A percentile compares a stretch with the other conserved stretches of the same genome.
These are phyloP conservation scores for Syncephalastrum racemosum DNA, from an alignment of 371 early-diverging fungal genomes.

Conservation along the genomic window DNA sequence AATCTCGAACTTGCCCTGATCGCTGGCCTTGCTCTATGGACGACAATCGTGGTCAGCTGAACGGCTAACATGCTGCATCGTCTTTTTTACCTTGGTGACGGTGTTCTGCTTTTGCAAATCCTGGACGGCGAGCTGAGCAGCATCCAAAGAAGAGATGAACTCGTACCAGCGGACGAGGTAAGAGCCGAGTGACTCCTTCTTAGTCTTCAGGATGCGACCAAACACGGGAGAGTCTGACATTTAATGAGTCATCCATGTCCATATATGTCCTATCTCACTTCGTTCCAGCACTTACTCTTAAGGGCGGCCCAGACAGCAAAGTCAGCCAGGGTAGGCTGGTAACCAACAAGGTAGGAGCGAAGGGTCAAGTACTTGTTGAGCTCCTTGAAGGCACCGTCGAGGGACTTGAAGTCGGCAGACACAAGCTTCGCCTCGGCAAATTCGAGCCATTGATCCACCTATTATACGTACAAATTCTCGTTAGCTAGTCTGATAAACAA, in stretches of 20 bases:
- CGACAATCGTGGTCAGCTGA: neutral
- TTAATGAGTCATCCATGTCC: constrained; percentile 7
- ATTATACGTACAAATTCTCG: neutral
- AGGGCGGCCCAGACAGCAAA: constrained; percentile 87
- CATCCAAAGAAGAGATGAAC: constrained; percentile 65
- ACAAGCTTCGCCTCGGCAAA: constrained; percentile 60
- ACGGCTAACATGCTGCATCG: neutral
- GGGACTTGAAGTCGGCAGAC: constrained; percentile 70
- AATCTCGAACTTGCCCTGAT: constrained; percentile 96
- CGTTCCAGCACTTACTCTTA: constrained; percentile 47
- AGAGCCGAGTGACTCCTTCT: constrained; percentile 65
- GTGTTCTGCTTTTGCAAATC: constrained; percentile 52
- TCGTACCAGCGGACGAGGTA: constrained; percentile 86
- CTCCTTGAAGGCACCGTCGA: constrained; percentile 65
- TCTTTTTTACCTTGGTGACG: constrained; percentile 35
- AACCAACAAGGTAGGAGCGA: constrained; percentile 83
- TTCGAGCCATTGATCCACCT: constrained; percentile 69
- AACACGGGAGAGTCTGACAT: constrained; percentile 72
- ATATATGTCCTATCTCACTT: neutral
- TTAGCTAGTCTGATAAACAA: neutral
- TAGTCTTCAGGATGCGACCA: constrained; percentile 75
- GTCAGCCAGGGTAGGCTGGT: constrained; percentile 80
- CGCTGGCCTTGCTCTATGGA: constrained; percentile 43
- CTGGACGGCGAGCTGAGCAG: constrained; percentile 53
- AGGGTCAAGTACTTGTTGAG: constrained; percentile 78